These are phyloP conservation scores for Cicer pinnatifidum DNA, from an alignment of 306 rosid genomes.

Conservation along the genomic window DNA sequence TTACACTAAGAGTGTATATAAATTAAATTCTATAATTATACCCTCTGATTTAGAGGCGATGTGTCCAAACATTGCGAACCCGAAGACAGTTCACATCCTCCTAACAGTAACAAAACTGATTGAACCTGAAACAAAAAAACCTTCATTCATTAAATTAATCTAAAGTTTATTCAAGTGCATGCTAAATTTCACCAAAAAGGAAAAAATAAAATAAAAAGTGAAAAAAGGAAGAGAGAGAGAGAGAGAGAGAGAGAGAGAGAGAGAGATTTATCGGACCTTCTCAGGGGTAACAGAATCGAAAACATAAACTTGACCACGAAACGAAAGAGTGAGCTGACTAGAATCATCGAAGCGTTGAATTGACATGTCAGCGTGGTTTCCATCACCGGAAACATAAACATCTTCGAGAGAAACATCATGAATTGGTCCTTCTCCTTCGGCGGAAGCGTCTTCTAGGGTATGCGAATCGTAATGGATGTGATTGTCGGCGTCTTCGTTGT, in stretches of 20 bases:
- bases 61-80: conserved; percentile 60
- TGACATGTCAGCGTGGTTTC: conserved; percentile 50
- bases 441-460: conserved; percentile 62
- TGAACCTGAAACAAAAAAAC: conserved; percentile 66
- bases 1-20: too few species aligned
- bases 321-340: conserved; percentile 89
- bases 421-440: conserved; percentile 12
- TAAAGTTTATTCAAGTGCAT: conserved; percentile 30
- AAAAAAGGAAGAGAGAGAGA: neutral
- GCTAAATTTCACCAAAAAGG: neutral
- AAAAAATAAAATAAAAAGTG: conserved; percentile 28
- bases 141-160: neutral
- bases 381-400: conserved; percentile 53
- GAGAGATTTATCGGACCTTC: conserved; percentile 50
- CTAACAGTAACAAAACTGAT: conserved; percentile 79
- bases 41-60: conserved; percentile 65
- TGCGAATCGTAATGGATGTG: conserved; percentile 64
- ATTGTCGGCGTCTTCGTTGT: conserved; percentile 56
- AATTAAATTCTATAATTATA: conserved; percentile 39
- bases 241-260: neutral
- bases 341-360: conserved; percentile 61
- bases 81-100: conserved; percentile 72
- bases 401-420: conserved; percentile 61
- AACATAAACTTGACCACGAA: conserved; percentile 91
- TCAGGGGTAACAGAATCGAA: conserved; percentile 89